Base-by-base conservation (phyloP, 2,329 filamentous ascomycete genomes). In the Ceratocystis eucalypticola region DNA sequence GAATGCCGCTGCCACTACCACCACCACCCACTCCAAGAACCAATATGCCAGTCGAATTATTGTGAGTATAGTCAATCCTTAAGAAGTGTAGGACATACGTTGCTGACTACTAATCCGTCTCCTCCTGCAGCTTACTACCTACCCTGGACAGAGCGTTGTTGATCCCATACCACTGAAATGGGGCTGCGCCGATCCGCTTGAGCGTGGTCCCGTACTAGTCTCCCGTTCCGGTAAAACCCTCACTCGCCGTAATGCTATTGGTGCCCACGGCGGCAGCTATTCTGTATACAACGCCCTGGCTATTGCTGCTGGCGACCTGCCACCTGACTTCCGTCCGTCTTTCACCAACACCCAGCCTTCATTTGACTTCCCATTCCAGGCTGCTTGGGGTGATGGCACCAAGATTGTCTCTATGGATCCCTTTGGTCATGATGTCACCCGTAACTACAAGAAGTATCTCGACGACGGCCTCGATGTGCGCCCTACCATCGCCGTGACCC, bases 371-470 rank as follows among this genome's bases (percentile, higher is more conserved):
- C 91, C 91, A 0, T 91, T 90, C 6, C 96, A 96, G 71, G 86
- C 89, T 6, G 85, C 94, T 76, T 99, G 93, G 93, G 84, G 83
- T 30, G 89, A 96, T 73, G 84, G 83, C 72, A 91, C 90, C 76
- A 97, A 96, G 80, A 97, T 99, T 69, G 93, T 97, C 15, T 90
- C 93, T 20, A 96, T 99, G 91, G 94, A 97, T 74, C 93, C 93
- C 0, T 89, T 88, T 75, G 93, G 94, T 5, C 94, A 97, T 77
- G 79, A 75, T 66, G 75, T 72, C 61, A 20, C 48, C 20, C 37
- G 48, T 10, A 30, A 68, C 59, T 68, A 66, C 46, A 62, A 62
- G 4, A 53, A 65, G 20, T 33, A 65, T 12, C 53, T 67, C n/a
- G 57, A 59, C 8, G 64, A 65, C 28, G 65, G 67, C 15, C 46